These are phyloP conservation scores for Xanthoconium separans DNA, from an alignment of 1,284 basidiomycete species.

Conservation along the genomic window DNA sequence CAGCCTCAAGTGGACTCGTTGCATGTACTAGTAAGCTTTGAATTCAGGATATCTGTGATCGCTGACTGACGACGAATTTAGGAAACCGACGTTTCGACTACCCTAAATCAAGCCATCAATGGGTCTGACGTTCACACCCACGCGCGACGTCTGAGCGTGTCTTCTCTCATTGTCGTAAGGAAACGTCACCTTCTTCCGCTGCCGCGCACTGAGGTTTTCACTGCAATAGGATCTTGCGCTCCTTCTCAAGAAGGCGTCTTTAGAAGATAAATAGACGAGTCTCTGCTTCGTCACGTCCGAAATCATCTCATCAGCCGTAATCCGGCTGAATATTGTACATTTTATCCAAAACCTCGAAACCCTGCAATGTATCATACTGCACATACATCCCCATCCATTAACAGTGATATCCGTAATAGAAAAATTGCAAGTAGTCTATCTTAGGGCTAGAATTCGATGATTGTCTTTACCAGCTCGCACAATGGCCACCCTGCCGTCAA, in stretches of 20 bases:
- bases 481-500: conserved; percentile 66
- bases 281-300: background rate
- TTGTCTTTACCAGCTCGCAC: conserved; percentile 78
- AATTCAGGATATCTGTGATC: background rate
- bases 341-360: background rate
- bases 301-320: background rate
- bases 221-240: conserved; percentile 28
- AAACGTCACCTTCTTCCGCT: background rate
- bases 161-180: conserved; percentile 28
- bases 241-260: conserved; percentile 6
- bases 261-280: background rate
- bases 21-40: conserved; percentile 5
- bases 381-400: background rate
- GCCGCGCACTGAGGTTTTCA: conserved; percentile 2
- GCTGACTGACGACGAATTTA: conserved; percentile 9
- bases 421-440: conserved; percentile 8
- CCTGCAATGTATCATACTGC: conserved; percentile 10
- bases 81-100: conserved; percentile 6
- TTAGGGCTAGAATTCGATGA: conserved; percentile 56
- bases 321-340: background rate
- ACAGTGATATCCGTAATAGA: background rate
- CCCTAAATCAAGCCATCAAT: conserved; percentile 13
- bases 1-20: background rate
- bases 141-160: conserved; percentile 18
- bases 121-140: background rate